A percentile compares a stretch with the other conserved stretches of the same genome.
Evolutionary conservation across 2,329 filamentous ascomycete species (phyloP).

Genomic region (Lecanosticta acicola): DNA sequence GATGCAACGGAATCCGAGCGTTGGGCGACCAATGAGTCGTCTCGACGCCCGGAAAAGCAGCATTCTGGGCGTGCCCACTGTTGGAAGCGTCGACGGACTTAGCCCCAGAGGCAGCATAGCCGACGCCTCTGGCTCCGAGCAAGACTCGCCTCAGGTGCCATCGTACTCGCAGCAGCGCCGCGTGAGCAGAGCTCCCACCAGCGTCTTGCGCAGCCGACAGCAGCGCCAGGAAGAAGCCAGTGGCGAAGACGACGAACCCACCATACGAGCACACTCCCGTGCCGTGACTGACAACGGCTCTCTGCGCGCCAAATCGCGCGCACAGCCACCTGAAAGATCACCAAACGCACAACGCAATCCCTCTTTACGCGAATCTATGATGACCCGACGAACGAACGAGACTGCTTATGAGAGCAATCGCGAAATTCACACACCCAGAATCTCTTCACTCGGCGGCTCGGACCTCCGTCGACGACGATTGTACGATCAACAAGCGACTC

Average conservation of each 20-base stretch:
- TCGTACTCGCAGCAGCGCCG: conserved; percentile 23
- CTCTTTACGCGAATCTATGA: conserved; percentile 12
- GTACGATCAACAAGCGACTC: conserved; percentile 7
- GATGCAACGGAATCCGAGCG: conserved; percentile 1
- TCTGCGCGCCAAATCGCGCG: conserved; percentile 23
- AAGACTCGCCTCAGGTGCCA: conserved; percentile 27
- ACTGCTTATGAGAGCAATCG: conserved; percentile 12
- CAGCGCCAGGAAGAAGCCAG: conserved; percentile 25
- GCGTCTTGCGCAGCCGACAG: conserved; percentile 33
- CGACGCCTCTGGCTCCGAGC: conserved; percentile 25
- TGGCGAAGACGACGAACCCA: conserved; percentile 35
- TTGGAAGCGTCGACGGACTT: conserved; percentile 13
- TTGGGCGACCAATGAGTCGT: conserved; percentile 35
- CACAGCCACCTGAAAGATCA: conserved; percentile 12
- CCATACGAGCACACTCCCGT: conserved; percentile 43
- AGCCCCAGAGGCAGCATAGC: conserved; percentile 31
- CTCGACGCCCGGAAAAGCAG: conserved; percentile 43
- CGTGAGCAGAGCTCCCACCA: conserved; percentile 35
- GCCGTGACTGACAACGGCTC: conserved; percentile 44
- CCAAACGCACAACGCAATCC: conserved; percentile 10
- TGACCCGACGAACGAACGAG: conserved; percentile 11
- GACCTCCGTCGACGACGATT: conserved; percentile 4
- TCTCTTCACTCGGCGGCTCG: conserved; percentile 2
- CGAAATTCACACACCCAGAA: conserved; percentile 3
- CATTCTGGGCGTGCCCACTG: conserved; percentile 25